These are phyloP conservation scores for Tulasnella sp. DNA, from an alignment of 768 basidiomycete species.

Conservation along the genomic window DNA sequence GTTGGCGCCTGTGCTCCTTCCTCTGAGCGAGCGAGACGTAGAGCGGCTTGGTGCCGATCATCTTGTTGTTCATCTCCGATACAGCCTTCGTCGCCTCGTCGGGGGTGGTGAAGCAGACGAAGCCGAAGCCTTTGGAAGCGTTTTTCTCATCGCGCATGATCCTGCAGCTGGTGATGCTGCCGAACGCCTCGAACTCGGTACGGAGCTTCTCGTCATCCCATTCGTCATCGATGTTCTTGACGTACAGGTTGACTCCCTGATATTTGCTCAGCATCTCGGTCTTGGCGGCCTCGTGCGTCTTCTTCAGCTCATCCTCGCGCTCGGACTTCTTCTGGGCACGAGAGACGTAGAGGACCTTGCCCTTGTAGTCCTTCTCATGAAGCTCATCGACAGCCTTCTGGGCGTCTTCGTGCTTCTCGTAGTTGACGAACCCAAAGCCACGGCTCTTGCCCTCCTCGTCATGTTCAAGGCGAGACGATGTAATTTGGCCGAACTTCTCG, in stretches of 20 bases:
- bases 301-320: slow-evolving; percentile 92
- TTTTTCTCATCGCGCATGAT: slow-evolving; percentile 97
- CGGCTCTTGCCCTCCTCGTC: slow-evolving; percentile 90
- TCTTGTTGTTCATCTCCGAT: slow-evolving; percentile 99
- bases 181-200: slow-evolving; percentile 91
- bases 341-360: slow-evolving; percentile 87
- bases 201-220: slow-evolving; percentile 96
- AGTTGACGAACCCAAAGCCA: slow-evolving; percentile 99
- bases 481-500: slow-evolving; percentile 63
- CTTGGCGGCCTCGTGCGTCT: slow-evolving; percentile 88
- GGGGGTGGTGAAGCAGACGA: slow-evolving; percentile 96
- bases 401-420: slow-evolving; percentile 83
- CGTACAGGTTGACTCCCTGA: slow-evolving; percentile 97
- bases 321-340: slow-evolving; percentile 98
- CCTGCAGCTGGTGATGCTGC: slow-evolving; percentile 96
- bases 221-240: slow-evolving; percentile 99
- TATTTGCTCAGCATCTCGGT: slow-evolving; percentile 98
- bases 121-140: slow-evolving; percentile 92
- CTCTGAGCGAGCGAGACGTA: slow-evolving; percentile 98
- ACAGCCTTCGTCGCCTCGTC: slow-evolving; percentile 99
- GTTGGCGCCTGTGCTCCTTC: slow-evolving; percentile 94
- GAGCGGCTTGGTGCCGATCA: slow-evolving; percentile 96
- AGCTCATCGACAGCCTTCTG: slow-evolving; percentile 80
- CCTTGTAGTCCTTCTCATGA: slow-evolving; percentile 73
- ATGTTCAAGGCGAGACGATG: slow-evolving; percentile 73